These are phyloP conservation scores for Hysterangium stoloniferum DNA, from an alignment of 768 basidiomycete species.

Conservation along the genomic window DNA sequence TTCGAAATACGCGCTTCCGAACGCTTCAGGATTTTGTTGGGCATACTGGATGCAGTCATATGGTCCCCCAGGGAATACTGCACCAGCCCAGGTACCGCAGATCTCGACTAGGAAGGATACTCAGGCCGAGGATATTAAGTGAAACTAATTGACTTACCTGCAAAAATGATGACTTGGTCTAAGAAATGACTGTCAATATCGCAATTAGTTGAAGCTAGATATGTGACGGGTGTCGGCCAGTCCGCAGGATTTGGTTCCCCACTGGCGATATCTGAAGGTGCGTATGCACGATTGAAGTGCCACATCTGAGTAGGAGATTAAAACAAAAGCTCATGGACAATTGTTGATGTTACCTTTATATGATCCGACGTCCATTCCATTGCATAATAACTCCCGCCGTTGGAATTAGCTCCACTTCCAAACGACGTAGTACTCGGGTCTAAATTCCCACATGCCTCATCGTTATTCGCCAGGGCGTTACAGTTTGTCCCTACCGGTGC, in stretches of 20 bases:
- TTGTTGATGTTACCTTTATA: slow-evolving; percentile 38
- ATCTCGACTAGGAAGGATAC: slow-evolving; percentile 2
- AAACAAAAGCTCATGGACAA: slow-evolving; percentile 22
- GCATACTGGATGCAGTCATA: slow-evolving; percentile 9
- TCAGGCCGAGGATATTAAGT: not conserved
- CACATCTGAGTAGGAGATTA: slow-evolving; percentile 3
- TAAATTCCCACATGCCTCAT: slow-evolving; percentile 36
- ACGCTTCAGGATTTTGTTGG: slow-evolving; percentile 12
- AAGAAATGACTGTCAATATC: slow-evolving; percentile 10
- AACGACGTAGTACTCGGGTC: slow-evolving; percentile 28
- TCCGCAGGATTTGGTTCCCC: slow-evolving; percentile 10
- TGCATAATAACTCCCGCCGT: slow-evolving; percentile 40
- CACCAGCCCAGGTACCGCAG: slow-evolving; percentile 15
- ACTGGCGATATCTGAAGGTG: slow-evolving; percentile 11
- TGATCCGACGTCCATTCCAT: slow-evolving; percentile 30
- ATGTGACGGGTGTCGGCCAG: slow-evolving; percentile 13
- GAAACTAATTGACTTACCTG: not conserved
- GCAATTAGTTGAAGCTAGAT: slow-evolving; percentile 10
- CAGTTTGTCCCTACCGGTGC: slow-evolving; percentile 36
- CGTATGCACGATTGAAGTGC: slow-evolving; percentile 12
- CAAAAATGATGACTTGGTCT: slow-evolving; percentile 13
- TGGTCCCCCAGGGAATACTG: slow-evolving; percentile 11
- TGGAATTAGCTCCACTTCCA: slow-evolving; percentile 36
- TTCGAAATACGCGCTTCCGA: slow-evolving; percentile 13
- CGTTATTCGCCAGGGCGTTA: slow-evolving; percentile 22